Evolutionary conservation across 352 stramenopile species (phyloP).

Genomic region (Phytopythium mirpurense): DNA sequence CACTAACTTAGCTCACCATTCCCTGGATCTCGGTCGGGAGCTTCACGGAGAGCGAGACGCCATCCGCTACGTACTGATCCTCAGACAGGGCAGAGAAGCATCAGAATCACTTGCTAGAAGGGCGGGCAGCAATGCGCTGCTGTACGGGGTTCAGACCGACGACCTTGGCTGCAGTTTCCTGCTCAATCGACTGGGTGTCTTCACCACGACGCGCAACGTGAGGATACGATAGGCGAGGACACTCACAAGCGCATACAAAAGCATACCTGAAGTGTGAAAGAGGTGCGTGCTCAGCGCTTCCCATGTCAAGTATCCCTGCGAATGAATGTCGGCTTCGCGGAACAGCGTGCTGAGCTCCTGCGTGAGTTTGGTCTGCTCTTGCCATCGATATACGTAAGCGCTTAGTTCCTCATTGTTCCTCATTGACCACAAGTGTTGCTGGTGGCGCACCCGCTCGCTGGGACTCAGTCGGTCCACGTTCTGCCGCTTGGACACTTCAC

Average conservation of each 20-base stretch:
- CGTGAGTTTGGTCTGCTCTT: constrained; percentile 23
- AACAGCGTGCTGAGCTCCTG: constrained; percentile 35
- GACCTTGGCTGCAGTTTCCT: background rate
- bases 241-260: too few relatives aligned
- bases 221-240: too few relatives aligned
- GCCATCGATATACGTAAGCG: too few relatives aligned
- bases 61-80: background rate
- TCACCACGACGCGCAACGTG: background rate
- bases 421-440: background rate
- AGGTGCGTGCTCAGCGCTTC: constrained; percentile 42
- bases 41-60: background rate
- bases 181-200: background rate
- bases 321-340: constrained; percentile 31
- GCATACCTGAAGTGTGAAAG: constrained; percentile 33
- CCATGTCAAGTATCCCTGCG: constrained; percentile 27
- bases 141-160: background rate
- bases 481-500: constrained; percentile 25
- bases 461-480: constrained; percentile 12
- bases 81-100: background rate
- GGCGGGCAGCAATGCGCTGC: too few relatives aligned
- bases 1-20: constrained; percentile 24
- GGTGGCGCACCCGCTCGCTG: constrained; percentile 19
- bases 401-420: too few relatives aligned
- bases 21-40: constrained; percentile 10
- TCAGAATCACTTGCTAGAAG: background rate